Base-by-base conservation (phyloP, 441 rosid genomes). In the Lepidium campestre region DNA sequence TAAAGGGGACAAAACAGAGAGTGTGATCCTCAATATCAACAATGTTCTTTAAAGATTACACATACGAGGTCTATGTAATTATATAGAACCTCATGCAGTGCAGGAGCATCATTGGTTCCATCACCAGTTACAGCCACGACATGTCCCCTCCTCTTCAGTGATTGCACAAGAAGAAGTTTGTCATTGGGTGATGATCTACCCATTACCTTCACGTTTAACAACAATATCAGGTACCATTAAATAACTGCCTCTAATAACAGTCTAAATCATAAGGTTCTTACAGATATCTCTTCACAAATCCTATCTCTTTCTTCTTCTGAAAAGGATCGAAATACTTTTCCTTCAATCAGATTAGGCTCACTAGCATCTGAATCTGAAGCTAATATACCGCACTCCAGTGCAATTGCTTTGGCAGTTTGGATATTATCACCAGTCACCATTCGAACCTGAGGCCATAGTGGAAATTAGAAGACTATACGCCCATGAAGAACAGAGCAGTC, bases 81-180 rank as follows among this genome's bases (percentile, higher is more conserved):
- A 13, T 32, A 49, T 10, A 65, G 60, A 62, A 90, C 99, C 99
- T 94, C 98, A 36, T 94, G 97, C 53, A 94, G 67, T 41, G 99
- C 98, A 76, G 99, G 97, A 74, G 98, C 98, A 77, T 94, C 99
- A 83, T 91, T 94, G 67, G 99, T 90, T 41, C 98, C 97, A 85
- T 91, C 99, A 46, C 96, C 97, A 53, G 98, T 95, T 31, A 95
- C 99, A 67, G 93, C 99, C 56, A 90, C 98, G 71, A 95, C 96
- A 39, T 95, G 85, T 34, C 97, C 96, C 71, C 58, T 82, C 80
- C 70, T 87, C 75, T 67, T 85, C 81, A 95, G 77, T 6, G 95
- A 86, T 90, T 91, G 94, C 70, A 95, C 99, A 19, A 94, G 86
- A 58, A 94, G 80, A 75, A 94, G 97, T 72, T 94, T 94, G 79